These are phyloP conservation scores for Chondrus crispus DNA, from an alignment of 23 red algal species.

Conservation along the genomic window DNA sequence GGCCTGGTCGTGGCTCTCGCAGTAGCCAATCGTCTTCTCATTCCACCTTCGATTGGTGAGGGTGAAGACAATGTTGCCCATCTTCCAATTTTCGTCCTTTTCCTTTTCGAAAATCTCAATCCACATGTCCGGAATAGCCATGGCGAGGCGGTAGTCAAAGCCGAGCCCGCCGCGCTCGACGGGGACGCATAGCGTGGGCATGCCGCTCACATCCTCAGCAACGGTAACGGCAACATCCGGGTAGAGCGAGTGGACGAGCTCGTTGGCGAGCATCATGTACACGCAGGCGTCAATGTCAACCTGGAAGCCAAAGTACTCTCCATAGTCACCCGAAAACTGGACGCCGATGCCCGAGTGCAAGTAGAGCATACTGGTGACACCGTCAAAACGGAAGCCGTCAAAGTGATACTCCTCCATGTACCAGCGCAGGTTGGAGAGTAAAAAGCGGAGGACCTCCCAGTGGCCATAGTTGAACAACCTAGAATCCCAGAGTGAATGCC, in stretches of 20 bases:
- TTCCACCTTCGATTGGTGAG: conserved; percentile 97
- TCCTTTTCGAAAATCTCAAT: conserved; percentile 92
- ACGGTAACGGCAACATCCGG: conserved; percentile 82
- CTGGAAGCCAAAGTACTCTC: conserved; percentile 96
- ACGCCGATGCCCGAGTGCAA: conserved; percentile 90
- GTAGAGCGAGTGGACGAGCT: conserved; percentile 72
- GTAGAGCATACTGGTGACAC: conserved; percentile 97
- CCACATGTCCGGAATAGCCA: conserved; percentile 98
- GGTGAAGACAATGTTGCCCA: conserved; percentile 92
- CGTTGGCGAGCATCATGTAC: conserved; percentile 98
- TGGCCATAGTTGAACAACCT: conserved; percentile 95
- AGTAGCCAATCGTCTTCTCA: conserved; percentile 94
- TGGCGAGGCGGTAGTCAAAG: conserved; percentile 97
- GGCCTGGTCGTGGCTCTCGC: conserved; percentile 96
- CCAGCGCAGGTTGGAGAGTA: conserved; percentile 94
- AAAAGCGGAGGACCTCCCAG: conserved; percentile 97
- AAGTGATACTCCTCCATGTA: conserved; percentile 99
- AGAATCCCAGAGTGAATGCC: conserved; percentile 91
- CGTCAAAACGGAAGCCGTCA: conserved; percentile 99
- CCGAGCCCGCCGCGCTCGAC: conserved; percentile 87
- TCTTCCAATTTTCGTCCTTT: conserved; percentile 98
- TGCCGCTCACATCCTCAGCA: conserved; percentile 96
- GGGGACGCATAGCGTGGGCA: conserved; percentile 96
- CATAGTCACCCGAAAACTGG: conserved; percentile 83
- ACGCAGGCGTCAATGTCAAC: conserved; percentile 98